A percentile compares a stretch with the other conserved stretches of the same genome.
phyloP scores from a whole-genome alignment of 2,329 filamentous ascomycete species.

The Penicillium sp. region DNA sequence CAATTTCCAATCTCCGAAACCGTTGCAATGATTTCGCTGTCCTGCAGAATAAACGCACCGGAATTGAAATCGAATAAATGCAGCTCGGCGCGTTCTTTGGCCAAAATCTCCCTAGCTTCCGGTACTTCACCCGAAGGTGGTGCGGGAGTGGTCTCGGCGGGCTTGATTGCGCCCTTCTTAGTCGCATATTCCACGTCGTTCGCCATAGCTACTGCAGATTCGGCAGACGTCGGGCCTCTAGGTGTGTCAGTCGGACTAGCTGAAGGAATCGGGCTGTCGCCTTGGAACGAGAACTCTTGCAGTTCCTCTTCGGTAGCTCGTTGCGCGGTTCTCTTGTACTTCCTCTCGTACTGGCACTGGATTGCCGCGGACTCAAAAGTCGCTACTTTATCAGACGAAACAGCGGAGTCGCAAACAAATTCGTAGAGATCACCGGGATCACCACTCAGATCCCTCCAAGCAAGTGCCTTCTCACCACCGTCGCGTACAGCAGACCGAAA shows the following conservation, averaged over 20 bases:
- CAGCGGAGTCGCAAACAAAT: slow-evolving; percentile 83
- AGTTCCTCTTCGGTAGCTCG: slow-evolving; percentile 79
- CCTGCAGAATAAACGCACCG: slow-evolving; percentile 79
- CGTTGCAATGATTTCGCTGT: slow-evolving; percentile 67
- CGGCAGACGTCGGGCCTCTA: slow-evolving; percentile 33
- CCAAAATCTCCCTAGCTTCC: slow-evolving; percentile 66
- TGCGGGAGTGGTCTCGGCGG: slow-evolving; percentile 52
- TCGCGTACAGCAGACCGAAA: slow-evolving; percentile 80
- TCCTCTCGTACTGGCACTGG: slow-evolving; percentile 97
- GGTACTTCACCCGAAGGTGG: slow-evolving; percentile 61
- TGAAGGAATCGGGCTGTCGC: slow-evolving; percentile 57
- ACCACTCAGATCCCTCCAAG: slow-evolving; percentile 92
- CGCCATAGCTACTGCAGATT: slow-evolving; percentile 43
- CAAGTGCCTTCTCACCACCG: slow-evolving; percentile 77
- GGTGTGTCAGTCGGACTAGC: slow-evolving; percentile 54
- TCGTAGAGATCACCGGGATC: slow-evolving; percentile 95
- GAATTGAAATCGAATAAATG: slow-evolving; percentile 90
- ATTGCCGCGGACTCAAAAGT: slow-evolving; percentile 78
- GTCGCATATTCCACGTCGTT: slow-evolving; percentile 42
- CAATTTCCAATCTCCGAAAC: slow-evolving; percentile 85
- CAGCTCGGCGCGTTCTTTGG: slow-evolving; percentile 74
- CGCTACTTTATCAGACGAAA: slow-evolving; percentile 66
- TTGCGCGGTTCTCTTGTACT: slow-evolving; percentile 75
- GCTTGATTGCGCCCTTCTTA: slow-evolving; percentile 37
- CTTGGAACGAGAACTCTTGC: slow-evolving; percentile 72